Percentiles rank a stretch among this genome's conserved stretches.
phyloP scores from a whole-genome alignment of 2,329 filamentous ascomycete species.

The Fusarium bulbicola region DNA sequence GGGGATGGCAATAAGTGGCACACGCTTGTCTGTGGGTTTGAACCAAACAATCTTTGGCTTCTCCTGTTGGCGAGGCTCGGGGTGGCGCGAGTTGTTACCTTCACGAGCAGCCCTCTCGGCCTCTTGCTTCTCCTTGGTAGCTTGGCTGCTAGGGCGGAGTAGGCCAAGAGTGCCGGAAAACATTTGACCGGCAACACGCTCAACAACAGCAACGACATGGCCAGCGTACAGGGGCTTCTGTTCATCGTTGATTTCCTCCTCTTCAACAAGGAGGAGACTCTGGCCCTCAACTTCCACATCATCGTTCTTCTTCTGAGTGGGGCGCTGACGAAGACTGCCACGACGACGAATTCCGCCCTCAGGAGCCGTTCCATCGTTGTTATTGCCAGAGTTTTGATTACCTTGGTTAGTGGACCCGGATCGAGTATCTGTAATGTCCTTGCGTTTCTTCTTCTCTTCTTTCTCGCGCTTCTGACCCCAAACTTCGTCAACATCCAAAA shows the following conservation, averaged over 20 bases:
- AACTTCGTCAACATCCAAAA: slow-evolving; percentile 97
- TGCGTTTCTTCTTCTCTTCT: slow-evolving; percentile 99
- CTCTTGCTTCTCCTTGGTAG: slow-evolving; percentile 99
- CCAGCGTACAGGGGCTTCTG: slow-evolving; percentile 97
- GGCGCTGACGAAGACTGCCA: slow-evolving; percentile 93
- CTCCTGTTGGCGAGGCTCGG: slow-evolving; percentile 84
- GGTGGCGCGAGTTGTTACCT: slow-evolving; percentile 73
- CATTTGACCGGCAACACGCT: slow-evolving; percentile 97
- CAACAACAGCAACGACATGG: slow-evolving; percentile 96
- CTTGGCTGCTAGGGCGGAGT: slow-evolving; percentile 94
- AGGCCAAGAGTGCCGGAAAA: slow-evolving; percentile 96
- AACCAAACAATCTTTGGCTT: slow-evolving; percentile 99
- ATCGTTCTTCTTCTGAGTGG: slow-evolving; percentile 99
- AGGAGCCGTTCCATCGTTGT: slow-evolving; percentile 68
- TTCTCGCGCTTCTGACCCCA: slow-evolving; percentile 99
- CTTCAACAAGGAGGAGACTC: slow-evolving; percentile 93
- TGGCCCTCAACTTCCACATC: slow-evolving; percentile 99
- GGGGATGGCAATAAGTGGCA: slow-evolving; percentile 96
- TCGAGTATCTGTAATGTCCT: slow-evolving; percentile 95
- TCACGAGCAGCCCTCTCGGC: slow-evolving; percentile 93
- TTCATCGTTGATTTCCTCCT: slow-evolving; percentile 98
- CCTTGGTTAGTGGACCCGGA: slow-evolving; percentile 78
- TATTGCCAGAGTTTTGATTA: slow-evolving; percentile 68
- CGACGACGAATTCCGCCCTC: slow-evolving; percentile 92
- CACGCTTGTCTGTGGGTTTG: slow-evolving; percentile 98